These are phyloP conservation scores for Jaenimonas drosophilae DNA, from an alignment of 208 protist species.

Conservation along the genomic window DNA sequence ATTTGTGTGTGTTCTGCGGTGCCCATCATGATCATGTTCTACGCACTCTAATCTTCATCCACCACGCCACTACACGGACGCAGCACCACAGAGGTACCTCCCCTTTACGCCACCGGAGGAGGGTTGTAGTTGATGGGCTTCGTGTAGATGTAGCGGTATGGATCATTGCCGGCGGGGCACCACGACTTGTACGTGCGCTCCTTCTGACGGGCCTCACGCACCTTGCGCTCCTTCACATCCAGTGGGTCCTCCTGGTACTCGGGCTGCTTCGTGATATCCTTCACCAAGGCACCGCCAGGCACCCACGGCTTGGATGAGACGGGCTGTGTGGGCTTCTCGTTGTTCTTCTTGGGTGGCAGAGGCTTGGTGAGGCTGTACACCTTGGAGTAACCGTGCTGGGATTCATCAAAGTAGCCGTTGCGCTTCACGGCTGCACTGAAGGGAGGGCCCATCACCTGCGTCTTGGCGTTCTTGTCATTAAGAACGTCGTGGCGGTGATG, in stretches of 20 bases:
- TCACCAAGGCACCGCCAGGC: constrained; percentile 56
- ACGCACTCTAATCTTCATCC: too few relatives aligned
- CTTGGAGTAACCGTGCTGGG: constrained; percentile 58
- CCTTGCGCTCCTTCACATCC: constrained; percentile 70
- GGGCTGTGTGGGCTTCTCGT: constrained; percentile 4
- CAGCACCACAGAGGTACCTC: too few relatives aligned
- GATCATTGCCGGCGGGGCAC: constrained; percentile 57
- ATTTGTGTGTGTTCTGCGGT: too few relatives aligned
- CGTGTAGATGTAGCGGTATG: constrained; percentile 72
- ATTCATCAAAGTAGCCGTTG: constrained; percentile 72
- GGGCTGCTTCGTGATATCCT: constrained; percentile 55
- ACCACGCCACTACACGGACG: too few relatives aligned
- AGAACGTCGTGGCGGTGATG: constrained; percentile 17
- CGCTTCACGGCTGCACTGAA: constrained; percentile 54
- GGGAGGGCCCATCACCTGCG: constrained; percentile 19
- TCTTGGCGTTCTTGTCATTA: constrained; percentile 17
- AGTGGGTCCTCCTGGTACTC: constrained; percentile 88
- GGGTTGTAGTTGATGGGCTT: constrained; percentile 66
- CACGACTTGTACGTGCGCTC: constrained; percentile 69
- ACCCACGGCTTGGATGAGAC: constrained; percentile 43
- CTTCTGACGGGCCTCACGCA: constrained; percentile 41
- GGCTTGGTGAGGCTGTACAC: constrained; percentile 73
- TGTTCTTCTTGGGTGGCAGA: constrained; percentile 46
- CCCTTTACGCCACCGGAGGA: constrained; percentile 27
- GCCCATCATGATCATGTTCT: too few relatives aligned